phyloP scores from a whole-genome alignment of 345 rosid species.

The Trapa bicornis region DNA sequence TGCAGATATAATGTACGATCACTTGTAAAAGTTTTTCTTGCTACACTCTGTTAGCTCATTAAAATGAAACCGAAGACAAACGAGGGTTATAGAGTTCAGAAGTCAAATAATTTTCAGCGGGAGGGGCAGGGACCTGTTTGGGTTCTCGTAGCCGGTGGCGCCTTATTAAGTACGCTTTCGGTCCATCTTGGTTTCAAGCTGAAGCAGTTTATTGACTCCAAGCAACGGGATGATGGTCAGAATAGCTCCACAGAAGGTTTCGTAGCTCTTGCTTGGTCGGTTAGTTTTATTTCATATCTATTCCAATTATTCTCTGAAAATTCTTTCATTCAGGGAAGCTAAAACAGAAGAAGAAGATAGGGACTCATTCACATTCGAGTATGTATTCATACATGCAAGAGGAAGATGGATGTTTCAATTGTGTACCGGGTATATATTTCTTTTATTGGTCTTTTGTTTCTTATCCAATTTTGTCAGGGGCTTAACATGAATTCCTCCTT shows the following conservation, averaged over 20 bases:
- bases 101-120: slow-evolving; percentile 26
- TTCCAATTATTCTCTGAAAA: not conserved
- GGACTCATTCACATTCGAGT: slow-evolving; percentile 31
- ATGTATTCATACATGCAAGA: slow-evolving; percentile 42
- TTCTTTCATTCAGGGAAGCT: not conserved
- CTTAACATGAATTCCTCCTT: not conserved
- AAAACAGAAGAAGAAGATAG: slow-evolving; percentile 26
- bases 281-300: slow-evolving; percentile 1
- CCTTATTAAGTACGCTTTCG: slow-evolving; percentile 83
- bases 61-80: slow-evolving; percentile 54
- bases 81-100: slow-evolving; percentile 42
- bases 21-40: slow-evolving; percentile 16
- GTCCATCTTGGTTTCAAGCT: slow-evolving; percentile 83
- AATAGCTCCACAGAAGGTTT: slow-evolving; percentile 30
- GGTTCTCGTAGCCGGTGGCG: slow-evolving; percentile 89
- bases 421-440: slow-evolving; percentile 32
- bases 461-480: too few relatives aligned
- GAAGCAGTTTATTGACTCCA: slow-evolving; percentile 57
- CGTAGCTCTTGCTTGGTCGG: not conserved
- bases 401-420: slow-evolving; percentile 42
- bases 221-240: slow-evolving; percentile 29
- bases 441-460: too few relatives aligned
- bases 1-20: slow-evolving; percentile 52
- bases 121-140: slow-evolving; percentile 82
- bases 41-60: slow-evolving; percentile 14